phyloP scores from a whole-genome alignment of 2,329 filamentous ascomycete genomes.

The Colletotrichum tamarilloi region DNA sequence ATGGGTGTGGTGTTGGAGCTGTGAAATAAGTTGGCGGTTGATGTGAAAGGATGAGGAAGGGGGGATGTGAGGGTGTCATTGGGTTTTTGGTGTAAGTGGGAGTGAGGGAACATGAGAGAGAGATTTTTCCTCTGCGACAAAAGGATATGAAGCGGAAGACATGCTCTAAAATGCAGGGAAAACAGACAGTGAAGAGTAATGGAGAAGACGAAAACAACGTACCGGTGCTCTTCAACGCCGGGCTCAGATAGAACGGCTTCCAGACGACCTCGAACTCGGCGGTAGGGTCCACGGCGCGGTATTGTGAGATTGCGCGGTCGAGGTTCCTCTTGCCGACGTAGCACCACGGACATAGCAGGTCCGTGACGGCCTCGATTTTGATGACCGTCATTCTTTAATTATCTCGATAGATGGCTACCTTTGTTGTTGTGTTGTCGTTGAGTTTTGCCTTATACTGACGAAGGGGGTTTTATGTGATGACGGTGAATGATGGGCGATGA shows the following conservation, averaged over 20 bases:
- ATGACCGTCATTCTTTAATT: slow-evolving; percentile 42
- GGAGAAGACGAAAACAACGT: background rate
- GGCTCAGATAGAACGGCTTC: slow-evolving; percentile 59
- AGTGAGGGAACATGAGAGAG: background rate
- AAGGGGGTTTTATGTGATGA: background rate
- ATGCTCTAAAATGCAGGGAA: no score
- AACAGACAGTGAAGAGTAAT: no score
- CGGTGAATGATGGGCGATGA: no score
- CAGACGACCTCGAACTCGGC: slow-evolving; percentile 59
- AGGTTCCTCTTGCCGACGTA: slow-evolving; percentile 61
- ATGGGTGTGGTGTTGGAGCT: background rate
- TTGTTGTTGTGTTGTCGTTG: background rate
- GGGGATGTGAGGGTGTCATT: no score
- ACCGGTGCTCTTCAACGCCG: slow-evolving; percentile 45
- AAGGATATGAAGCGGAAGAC: no score
- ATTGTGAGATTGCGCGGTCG: slow-evolving; percentile 55
- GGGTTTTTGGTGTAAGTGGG: background rate
- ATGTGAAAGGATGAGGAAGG: background rate
- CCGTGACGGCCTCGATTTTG: slow-evolving; percentile 59
- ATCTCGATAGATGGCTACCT: background rate
- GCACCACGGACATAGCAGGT: slow-evolving; percentile 64
- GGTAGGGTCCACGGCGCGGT: slow-evolving; percentile 52
- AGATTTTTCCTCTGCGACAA: no score
- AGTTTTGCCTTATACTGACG: background rate
- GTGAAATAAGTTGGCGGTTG: no score